phyloP scores from a whole-genome alignment of 1,284 basidiomycete genomes.

The Cryptococcus neoformans region DNA sequence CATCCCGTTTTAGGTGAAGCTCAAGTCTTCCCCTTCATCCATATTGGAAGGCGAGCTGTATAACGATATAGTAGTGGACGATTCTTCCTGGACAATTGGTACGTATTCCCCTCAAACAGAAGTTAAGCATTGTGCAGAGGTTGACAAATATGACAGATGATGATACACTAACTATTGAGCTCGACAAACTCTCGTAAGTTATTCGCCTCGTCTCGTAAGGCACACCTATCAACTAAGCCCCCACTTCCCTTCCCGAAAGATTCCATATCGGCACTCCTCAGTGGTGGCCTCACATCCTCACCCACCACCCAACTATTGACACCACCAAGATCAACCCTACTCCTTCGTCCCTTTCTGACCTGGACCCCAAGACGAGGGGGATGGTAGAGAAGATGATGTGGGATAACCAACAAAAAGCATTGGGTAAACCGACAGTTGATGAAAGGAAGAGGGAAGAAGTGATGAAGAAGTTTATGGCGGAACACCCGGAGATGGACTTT shows the following conservation, averaged over 20 bases:
- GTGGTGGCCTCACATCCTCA: slow-evolving; percentile 98
- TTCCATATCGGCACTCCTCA: slow-evolving; percentile 51
- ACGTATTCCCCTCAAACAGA: slow-evolving; percentile 31
- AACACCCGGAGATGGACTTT: slow-evolving; percentile 93
- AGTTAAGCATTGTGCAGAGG: not conserved
- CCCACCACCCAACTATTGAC: slow-evolving; percentile 94
- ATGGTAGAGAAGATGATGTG: slow-evolving; percentile 99
- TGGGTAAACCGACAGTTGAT: slow-evolving; percentile 91
- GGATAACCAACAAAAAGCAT: slow-evolving; percentile 60
- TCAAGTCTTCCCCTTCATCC: slow-evolving; percentile 73
- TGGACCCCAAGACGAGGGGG: slow-evolving; percentile 74
- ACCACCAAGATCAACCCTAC: slow-evolving; percentile 94
- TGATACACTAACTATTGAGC: slow-evolving; percentile 42
- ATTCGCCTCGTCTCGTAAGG: slow-evolving; percentile 3
- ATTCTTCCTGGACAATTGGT: slow-evolving; percentile 97
- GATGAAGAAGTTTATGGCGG: slow-evolving; percentile 80
- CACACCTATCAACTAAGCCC: not conserved
- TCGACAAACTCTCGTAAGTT: slow-evolving; percentile 46
- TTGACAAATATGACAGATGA: slow-evolving; percentile 26
- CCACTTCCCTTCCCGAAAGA: slow-evolving; percentile 33
- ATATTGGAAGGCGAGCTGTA: slow-evolving; percentile 90
- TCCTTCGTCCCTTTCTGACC: slow-evolving; percentile 83
- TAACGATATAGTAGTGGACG: slow-evolving; percentile 90
- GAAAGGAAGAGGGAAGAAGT: slow-evolving; percentile 87
- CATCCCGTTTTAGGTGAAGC: slow-evolving; percentile 55